phyloP scores from a whole-genome alignment of 2,329 filamentous ascomycete genomes.

The Fonsecaea nubica region DNA sequence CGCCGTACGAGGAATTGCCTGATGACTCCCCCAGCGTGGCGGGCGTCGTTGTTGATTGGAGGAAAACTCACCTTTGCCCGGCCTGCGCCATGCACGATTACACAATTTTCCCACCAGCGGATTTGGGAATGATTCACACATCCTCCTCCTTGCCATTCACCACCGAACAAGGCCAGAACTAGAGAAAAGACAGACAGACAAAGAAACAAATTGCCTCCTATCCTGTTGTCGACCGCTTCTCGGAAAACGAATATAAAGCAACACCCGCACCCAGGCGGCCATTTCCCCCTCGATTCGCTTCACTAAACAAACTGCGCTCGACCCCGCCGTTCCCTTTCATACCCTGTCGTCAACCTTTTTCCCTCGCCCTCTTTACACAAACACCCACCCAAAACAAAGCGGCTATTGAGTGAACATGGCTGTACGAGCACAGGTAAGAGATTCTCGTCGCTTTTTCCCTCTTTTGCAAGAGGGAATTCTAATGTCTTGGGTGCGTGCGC shows the following conservation, averaged over 20 bases:
- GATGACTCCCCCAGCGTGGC: constrained; percentile 16
- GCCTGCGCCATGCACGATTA: constrained; percentile 10
- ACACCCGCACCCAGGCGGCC: not conserved
- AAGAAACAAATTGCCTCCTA: too few relatives aligned
- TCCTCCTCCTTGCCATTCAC: not conserved
- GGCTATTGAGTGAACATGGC: constrained; percentile 27
- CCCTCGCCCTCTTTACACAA: not conserved
- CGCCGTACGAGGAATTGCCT: not conserved
- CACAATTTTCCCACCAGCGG: not conserved
- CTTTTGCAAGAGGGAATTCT: not conserved
- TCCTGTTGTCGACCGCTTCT: not conserved
- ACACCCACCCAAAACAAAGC: not conserved
- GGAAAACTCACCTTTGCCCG: not conserved
- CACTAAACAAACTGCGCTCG: not conserved
- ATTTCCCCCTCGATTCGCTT: not conserved
- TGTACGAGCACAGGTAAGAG: constrained; percentile 33
- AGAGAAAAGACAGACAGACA: too few relatives aligned
- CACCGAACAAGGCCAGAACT: not conserved
- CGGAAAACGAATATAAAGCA: not conserved
- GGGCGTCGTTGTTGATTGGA: not conserved
- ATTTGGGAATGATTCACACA: constrained; percentile 8
- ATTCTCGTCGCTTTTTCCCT: not conserved
- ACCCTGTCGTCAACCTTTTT: not conserved
- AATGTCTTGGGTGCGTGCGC: not conserved
- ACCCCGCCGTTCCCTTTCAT: not conserved